Evolutionary conservation across 2,329 filamentous ascomycete genomes (phyloP).

Genomic region (Alternaria dauci): DNA sequence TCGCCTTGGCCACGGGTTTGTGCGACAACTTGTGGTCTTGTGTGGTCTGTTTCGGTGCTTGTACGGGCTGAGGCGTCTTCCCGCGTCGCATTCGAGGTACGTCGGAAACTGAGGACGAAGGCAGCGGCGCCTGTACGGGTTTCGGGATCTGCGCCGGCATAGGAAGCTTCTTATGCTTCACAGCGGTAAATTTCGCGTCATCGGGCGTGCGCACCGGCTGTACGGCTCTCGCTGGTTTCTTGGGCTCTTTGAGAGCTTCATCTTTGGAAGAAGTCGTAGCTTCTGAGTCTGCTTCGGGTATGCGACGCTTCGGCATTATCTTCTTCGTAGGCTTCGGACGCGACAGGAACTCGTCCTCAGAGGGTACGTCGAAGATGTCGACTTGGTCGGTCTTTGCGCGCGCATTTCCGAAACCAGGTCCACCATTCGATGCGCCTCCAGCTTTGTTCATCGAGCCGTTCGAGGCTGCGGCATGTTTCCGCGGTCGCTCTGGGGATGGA

Average conservation of each 20-base stretch:
- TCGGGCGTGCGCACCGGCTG: constrained; percentile 23
- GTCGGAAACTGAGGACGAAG: constrained; percentile 1
- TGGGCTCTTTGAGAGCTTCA: constrained; percentile 1
- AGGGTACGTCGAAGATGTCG: constrained; percentile 56
- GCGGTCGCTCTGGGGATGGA: constrained; percentile 46
- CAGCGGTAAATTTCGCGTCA: constrained; percentile 11
- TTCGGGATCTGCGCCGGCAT: constrained; percentile 12
- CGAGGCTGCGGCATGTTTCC: constrained; percentile 27
- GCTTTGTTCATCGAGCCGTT: constrained; percentile 18
- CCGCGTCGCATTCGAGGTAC: constrained; percentile 9
- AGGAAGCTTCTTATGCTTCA: constrained; percentile 12
- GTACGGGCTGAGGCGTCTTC: constrained; percentile 24
- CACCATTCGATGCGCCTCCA: constrained; percentile 13
- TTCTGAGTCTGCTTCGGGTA: constrained; percentile 19
- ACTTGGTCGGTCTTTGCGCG: constrained; percentile 17
- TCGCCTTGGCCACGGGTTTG: constrained; percentile 18
- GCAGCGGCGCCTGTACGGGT: constrained; percentile 6
- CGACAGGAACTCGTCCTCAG: constrained; percentile 40
- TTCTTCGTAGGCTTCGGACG: constrained; percentile 25
- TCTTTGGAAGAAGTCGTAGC: constrained; percentile 21
- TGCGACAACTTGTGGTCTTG: constrained; percentile 6
- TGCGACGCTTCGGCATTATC: constrained; percentile 20
- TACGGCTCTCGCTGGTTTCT: constrained; percentile 9
- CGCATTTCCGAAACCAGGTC: constrained; percentile 3
- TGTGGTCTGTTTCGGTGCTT: constrained; percentile 6